phyloP scores from a whole-genome alignment of 306 rosid genomes.

The Prunus mira region DNA sequence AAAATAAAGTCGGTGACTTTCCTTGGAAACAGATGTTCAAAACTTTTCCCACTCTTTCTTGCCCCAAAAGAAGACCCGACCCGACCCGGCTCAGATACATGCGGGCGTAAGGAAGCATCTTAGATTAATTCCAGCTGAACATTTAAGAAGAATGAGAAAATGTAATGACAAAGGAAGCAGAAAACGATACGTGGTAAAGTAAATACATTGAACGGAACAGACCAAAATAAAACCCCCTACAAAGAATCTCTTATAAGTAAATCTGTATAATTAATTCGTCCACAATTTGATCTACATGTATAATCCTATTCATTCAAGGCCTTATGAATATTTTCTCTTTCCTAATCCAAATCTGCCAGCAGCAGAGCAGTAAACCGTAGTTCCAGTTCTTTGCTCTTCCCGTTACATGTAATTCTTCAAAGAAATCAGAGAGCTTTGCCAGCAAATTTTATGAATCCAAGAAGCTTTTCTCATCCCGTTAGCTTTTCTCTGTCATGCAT shows the following conservation, averaged over 20 bases:
- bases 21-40: background rate
- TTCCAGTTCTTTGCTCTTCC: background rate
- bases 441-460: conserved; percentile 4
- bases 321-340: background rate
- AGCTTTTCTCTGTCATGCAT: conserved; percentile 21
- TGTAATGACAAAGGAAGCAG: background rate
- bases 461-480: conserved; percentile 1
- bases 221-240: background rate
- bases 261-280: background rate
- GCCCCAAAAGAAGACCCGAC: too few relatives aligned
- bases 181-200: background rate
- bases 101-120: too few relatives aligned
- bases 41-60: background rate
- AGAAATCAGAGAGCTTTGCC: conserved; percentile 4
- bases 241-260: background rate
- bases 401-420: background rate
- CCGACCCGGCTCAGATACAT: too few relatives aligned
- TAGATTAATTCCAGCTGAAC: too few relatives aligned
- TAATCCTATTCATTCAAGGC: background rate
- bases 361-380: background rate
- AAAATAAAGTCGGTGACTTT: background rate
- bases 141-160: background rate
- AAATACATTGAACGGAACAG: background rate
- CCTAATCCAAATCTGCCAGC: conserved; percentile 3
- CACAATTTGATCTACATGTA: background rate